Conservation (phyloP, 106 monocot species). For the Alisma plantagoaquatica region DNA sequence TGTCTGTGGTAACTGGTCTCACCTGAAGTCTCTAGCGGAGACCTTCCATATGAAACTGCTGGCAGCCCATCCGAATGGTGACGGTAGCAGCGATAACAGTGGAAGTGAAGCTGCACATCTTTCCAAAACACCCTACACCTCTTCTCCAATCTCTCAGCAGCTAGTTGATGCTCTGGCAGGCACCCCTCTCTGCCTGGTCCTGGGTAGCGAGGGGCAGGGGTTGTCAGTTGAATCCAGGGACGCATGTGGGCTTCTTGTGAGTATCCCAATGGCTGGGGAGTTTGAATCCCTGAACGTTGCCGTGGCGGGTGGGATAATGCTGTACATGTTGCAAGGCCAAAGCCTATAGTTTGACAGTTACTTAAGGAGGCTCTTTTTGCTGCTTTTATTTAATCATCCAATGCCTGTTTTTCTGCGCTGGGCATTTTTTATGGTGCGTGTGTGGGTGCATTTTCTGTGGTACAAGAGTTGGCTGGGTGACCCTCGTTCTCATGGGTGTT, state of each 20-base stretch:
- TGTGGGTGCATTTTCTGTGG: no score
- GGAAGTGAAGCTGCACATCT: no score
- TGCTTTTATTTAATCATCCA: no score
- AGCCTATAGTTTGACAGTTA: no score
- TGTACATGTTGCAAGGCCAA: slow-evolving; percentile 82
- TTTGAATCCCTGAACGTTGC: slow-evolving; percentile 89
- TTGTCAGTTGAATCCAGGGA: slow-evolving; percentile 40
- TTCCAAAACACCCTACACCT: no score
- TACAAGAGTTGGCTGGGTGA: no score
- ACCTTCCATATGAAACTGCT: slow-evolving; percentile 46
- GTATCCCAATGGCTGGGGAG: slow-evolving; percentile 65
- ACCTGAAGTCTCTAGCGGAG: slow-evolving; percentile 27
- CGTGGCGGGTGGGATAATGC: slow-evolving; percentile 81
- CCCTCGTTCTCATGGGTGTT: no score
- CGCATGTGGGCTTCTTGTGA: slow-evolving; percentile 47
- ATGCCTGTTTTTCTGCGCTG: no score
- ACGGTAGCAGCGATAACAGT: no score
- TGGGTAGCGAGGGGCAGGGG: slow-evolving; percentile 78
- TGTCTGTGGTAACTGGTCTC: slow-evolving; percentile 51
- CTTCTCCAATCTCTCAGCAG: slow-evolving; percentile 25
- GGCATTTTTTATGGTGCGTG: no score
- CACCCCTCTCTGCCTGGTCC: slow-evolving; percentile 50
- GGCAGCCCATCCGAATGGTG: slow-evolving; percentile 57
- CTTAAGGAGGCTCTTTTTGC: no score
- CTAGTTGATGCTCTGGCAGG: slow-evolving; percentile 30